Percentiles rank a stretch among this genome's conserved stretches.
phyloP scores from a whole-genome alignment of 2,329 filamentous ascomycete species.

The Fusarium abutilonis region DNA sequence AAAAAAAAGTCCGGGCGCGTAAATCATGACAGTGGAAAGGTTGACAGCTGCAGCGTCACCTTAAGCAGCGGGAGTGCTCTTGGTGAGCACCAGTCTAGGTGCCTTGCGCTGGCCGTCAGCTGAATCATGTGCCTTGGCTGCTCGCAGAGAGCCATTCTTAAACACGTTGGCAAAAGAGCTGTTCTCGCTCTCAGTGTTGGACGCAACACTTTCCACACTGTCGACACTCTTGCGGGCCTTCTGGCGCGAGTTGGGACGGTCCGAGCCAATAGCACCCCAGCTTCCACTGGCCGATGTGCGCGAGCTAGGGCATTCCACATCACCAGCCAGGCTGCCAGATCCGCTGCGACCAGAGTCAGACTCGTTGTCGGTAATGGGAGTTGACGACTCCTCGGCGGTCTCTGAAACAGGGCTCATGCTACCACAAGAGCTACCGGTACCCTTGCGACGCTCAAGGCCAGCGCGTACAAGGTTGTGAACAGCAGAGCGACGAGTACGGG shows the following conservation, averaged over 20 bases:
- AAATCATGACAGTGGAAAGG: constrained; percentile 49
- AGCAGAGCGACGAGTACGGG: constrained; percentile 89
- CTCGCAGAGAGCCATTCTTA: constrained; percentile 65
- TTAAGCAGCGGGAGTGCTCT: constrained; percentile 49
- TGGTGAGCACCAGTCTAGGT: constrained; percentile 86
- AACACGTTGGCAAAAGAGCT: constrained; percentile 74
- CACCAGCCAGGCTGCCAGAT: constrained; percentile 83
- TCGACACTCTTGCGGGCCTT: constrained; percentile 71
- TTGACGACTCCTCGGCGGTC: constrained; percentile 72
- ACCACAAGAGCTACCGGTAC: constrained; percentile 75
- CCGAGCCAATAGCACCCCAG: constrained; percentile 85
- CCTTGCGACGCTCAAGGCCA: constrained; percentile 84
- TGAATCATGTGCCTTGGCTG: constrained; percentile 63
- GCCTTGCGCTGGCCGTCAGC: constrained; percentile 77
- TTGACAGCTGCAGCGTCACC: constrained; percentile 39
- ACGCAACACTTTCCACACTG: constrained; percentile 69
- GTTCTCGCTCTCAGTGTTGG: constrained; percentile 58
- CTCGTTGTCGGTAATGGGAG: constrained; percentile 77
- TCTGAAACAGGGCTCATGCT: constrained; percentile 93
- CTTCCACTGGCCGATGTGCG: constrained; percentile 78
- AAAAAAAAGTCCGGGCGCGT: constrained; percentile 51
- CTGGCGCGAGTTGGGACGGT: constrained; percentile 78
- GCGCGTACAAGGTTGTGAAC: constrained; percentile 92
- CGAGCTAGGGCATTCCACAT: constrained; percentile 75
- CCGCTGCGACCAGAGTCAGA: constrained; percentile 76